Evolutionary conservation across 2,329 filamentous ascomycete genomes (phyloP).

Genomic region (Pochonia chlamydosporia): DNA sequence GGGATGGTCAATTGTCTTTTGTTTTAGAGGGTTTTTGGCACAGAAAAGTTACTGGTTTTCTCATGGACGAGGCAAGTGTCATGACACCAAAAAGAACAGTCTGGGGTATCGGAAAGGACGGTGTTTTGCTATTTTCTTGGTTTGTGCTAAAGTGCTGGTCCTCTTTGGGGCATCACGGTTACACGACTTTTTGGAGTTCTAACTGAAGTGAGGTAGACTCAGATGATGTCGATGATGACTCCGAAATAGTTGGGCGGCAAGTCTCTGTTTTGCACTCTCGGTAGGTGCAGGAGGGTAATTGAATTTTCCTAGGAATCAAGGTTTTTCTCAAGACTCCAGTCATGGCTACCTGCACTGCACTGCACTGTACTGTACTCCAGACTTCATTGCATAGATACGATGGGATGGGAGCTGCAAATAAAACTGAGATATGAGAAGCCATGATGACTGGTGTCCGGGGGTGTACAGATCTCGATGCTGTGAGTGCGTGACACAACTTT

Average conservation of each 20-base stretch:
- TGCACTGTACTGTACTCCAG: too few species aligned
- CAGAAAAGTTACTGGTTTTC: neutral
- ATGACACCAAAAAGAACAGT: neutral
- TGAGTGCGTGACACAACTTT: conserved; percentile 16
- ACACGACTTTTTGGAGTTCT: neutral
- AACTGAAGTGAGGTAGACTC: neutral
- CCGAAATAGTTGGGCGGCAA: too few species aligned
- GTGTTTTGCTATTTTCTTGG: neutral
- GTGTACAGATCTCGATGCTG: conserved; percentile 21
- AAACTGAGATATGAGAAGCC: neutral
- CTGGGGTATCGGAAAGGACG: neutral
- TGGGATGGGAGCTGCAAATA: neutral
- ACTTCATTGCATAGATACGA: neutral
- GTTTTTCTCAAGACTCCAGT: neutral
- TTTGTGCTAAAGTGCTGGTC: neutral
- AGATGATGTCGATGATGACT: too few species aligned
- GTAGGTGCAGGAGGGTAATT: neutral
- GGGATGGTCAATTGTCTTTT: neutral
- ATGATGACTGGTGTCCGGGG: neutral
- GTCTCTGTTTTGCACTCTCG: too few species aligned
- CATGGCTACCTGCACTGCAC: neutral
- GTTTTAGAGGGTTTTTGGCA: neutral
- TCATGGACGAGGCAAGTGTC: neutral
- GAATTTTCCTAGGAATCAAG: neutral
- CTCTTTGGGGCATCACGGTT: neutral